Percentiles rank a stretch among this genome's conserved stretches.
These are phyloP conservation scores for Inonotus hispidus DNA, from an alignment of 1,284 basidiomycete species.

Conservation along the genomic window DNA sequence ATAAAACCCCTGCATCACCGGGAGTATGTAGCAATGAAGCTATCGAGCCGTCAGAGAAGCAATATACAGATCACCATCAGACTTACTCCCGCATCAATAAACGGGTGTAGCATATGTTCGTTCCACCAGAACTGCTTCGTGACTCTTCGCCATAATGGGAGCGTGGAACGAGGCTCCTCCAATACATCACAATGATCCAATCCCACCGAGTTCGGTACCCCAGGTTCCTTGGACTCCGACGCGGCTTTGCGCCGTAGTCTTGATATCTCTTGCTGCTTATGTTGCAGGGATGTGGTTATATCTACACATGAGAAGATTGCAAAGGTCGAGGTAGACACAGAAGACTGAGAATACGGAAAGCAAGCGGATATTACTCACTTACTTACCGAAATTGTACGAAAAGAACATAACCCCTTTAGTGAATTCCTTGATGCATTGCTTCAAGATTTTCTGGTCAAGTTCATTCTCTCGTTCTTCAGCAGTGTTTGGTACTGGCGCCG, in stretches of 20 bases:
- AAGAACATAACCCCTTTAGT: slow-evolving; percentile 79
- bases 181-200: slow-evolving; percentile 47
- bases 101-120: slow-evolving; percentile 70
- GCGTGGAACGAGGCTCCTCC: slow-evolving; percentile 60
- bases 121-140: slow-evolving; percentile 91
- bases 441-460: slow-evolving; percentile 72
- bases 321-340: background rate
- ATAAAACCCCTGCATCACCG: slow-evolving; percentile 87
- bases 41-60: slow-evolving; percentile 24
- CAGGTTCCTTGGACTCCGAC: slow-evolving; percentile 19
- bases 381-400: slow-evolving; percentile 67
- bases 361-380: background rate
- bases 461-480: slow-evolving; percentile 62
- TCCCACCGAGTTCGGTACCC: slow-evolving; percentile 19
- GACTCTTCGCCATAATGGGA: slow-evolving; percentile 81
- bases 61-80: background rate
- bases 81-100: slow-evolving; percentile 66
- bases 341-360: background rate
- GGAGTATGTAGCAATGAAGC: slow-evolving; percentile 79
- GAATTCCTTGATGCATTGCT: slow-evolving; percentile 65
- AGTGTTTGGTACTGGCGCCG: slow-evolving; percentile 53
- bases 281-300: slow-evolving; percentile 72
- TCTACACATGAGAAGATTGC: slow-evolving; percentile 38
- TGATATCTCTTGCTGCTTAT: slow-evolving; percentile 62
- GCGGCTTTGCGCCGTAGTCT: slow-evolving; percentile 36